Evolutionary conservation across 148 eudicot genomes (phyloP).

Genomic region (Rhododendron simsii): DNA sequence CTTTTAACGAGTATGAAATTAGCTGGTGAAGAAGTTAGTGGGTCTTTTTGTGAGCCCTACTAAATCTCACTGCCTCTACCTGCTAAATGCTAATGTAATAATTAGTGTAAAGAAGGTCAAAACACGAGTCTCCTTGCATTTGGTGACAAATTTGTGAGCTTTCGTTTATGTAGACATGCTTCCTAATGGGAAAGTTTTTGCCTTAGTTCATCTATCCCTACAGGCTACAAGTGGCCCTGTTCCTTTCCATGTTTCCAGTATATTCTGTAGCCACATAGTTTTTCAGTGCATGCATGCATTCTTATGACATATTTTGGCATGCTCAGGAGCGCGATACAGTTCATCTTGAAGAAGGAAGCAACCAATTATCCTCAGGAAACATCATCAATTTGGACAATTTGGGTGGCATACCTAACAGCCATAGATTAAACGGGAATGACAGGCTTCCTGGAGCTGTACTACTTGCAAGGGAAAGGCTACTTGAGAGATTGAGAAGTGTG

Average conservation of each 20-base stretch:
- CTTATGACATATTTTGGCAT: background rate
- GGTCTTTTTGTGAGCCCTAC: background rate
- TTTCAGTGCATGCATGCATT: background rate
- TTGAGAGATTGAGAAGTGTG: conserved; percentile 75
- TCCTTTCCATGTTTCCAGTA: background rate
- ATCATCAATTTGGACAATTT: conserved; percentile 21
- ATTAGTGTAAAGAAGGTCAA: background rate
- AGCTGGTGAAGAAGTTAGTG: background rate
- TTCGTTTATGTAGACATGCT: background rate
- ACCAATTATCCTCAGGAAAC: conserved; percentile 25
- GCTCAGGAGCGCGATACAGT: conserved; percentile 48
- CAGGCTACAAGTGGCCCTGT: background rate
- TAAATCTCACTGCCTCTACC: background rate
- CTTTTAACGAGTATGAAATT: background rate
- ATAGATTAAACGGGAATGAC: conserved; percentile 33
- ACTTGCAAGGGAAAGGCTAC: conserved; percentile 91
- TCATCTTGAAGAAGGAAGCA: conserved; percentile 27
- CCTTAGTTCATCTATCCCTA: background rate
- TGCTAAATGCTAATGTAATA: background rate
- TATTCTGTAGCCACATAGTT: background rate
- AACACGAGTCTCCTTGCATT: background rate
- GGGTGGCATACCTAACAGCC: conserved; percentile 19
- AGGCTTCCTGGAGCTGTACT: conserved; percentile 84
- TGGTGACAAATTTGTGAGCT: background rate
- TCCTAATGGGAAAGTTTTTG: background rate